Base-by-base conservation (phyloP, 2,329 filamentous ascomycete genomes). In the Ceratocystis smalleyi region DNA sequence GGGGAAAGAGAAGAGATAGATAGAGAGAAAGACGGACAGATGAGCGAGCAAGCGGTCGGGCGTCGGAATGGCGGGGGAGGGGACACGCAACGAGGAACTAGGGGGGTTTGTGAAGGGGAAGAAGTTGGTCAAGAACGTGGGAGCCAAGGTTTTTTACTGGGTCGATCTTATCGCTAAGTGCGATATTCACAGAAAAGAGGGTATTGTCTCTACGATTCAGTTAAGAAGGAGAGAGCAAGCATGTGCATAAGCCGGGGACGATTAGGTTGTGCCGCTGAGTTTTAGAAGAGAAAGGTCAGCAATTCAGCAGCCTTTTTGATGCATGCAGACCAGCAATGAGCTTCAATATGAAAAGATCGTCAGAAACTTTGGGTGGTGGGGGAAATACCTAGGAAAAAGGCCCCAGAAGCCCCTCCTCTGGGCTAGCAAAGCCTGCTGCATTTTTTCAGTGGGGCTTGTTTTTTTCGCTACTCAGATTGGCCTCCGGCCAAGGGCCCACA, bases 171-270 rank as follows among this genome's bases (percentile, higher is more conserved):
- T 57, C 54, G 17, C n/a, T 8, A 57, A 8, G 24, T 15, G 54
- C 30, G 27, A 32, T 57, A 30, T 57, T 32, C 17, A 24, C n/a
- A 49, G 19, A 22, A 40, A 40, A 22, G 22, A 40, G 6, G 10
- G 24, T 54, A 17, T 24, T 12, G 22, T 40, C 61, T 54, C 45
- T 54, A 24, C 45, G 49, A 47, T 62, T 62, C 45, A 62, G 30
- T 19, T 62, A 51, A 62, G 61, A 62, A 62, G 27, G 43, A 62
- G 61, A 62, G 61, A 62, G 17, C 27, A 22, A 47, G 19, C 19
- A n/a, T 24, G 5, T 22, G 47, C 22, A 27, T 24, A 51, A 24
- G 12, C 10, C 35, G 15, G 49, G 22, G 32, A 35, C 1, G 32
- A 57, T 57, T 57, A n/a, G 22, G 19, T 57, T 57, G n/a, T 57